A percentile compares a stretch with the other conserved stretches of the same genome.
Evolutionary conservation across 306 rosid species (phyloP).

Genomic region (Trifolium fragiferum): DNA sequence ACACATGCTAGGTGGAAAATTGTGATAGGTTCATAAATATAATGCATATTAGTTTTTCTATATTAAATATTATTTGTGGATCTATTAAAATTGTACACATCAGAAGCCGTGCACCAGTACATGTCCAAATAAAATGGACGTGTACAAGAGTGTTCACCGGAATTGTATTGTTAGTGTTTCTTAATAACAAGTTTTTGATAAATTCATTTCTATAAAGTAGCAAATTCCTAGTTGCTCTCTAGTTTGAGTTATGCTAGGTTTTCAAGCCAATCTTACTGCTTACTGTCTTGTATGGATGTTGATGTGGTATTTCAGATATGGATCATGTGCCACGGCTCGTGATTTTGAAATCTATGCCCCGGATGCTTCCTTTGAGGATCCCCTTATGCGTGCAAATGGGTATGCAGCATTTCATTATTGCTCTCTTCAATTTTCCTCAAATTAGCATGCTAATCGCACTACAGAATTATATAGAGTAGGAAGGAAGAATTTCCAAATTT

Average conservation of each 20-base stretch:
- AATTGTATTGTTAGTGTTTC: neutral
- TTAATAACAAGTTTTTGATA: neutral
- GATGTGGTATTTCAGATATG: constrained; percentile 59
- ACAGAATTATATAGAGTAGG: neutral
- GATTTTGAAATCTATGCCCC: constrained; percentile 78
- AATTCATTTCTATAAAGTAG: neutral
- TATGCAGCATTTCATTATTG: constrained; percentile 31
- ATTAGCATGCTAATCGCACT: too few relatives aligned
- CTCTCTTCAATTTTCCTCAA: neutral
- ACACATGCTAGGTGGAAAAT: too few relatives aligned
- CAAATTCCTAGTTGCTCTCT: neutral
- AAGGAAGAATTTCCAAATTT: neutral
- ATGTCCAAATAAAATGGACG: too few relatives aligned
- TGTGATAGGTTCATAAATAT: too few relatives aligned
- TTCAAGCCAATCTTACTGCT: too few relatives aligned
- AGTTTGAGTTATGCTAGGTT: too few relatives aligned
- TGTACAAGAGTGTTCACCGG: too few relatives aligned
- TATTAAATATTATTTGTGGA: too few relatives aligned
- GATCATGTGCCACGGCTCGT: constrained; percentile 61
- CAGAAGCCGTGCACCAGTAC: too few relatives aligned
- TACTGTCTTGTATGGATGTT: neutral
- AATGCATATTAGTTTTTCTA: too few relatives aligned
- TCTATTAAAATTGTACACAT: too few relatives aligned
- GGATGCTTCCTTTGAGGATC: constrained; percentile 86
- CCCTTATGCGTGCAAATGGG: constrained; percentile 82